Base-by-base conservation (phyloP, 2,329 filamentous ascomycete species). In the Talaromyces pinophilus region DNA sequence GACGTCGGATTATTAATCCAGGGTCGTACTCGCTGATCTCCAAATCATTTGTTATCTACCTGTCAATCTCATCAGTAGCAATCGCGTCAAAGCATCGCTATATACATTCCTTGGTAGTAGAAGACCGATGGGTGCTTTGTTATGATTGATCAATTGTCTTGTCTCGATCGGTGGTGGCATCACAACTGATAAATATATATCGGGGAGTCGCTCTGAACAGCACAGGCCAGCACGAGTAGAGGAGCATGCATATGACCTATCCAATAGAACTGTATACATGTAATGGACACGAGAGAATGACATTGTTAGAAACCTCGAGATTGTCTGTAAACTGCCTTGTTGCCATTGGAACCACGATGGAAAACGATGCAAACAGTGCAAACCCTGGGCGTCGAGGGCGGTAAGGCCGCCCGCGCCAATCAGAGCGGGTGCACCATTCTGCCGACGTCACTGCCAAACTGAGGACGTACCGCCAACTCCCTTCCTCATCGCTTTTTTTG, bases 371-470 rank as follows among this genome's bases (percentile, higher is more conserved):
- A 57, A 57, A 57, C 30, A 7, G 25, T 55, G 52, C 52, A 55
- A 55, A 35, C 54, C n/a, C n/a, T 11, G 7, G 30, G 17, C 33
- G 33, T 30, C 6, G 4, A 6, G 50, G 62, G 62, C 62, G 62
- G 62, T 64, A 19, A 17, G 52, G 1, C 5, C 13, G n/a, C 59
- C 62, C 40, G n/a, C 28, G 19, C 62, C 62, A 59, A 40, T 59
- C 28, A 40, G n/a, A 25, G 15, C 54, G 4, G 3, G 13, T 1
- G 1, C 6, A 6, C 28, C 35, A 57, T 64, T 64, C 62, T 64
- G 62, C 62, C 62, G 22, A 55, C 48, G 61, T 55, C 61, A 63
- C 42, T 63, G 22, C 61, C 61, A 30, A 44, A 42, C 25, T 48
- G 22, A 57, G 40, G 2, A 25, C 25, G 25, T 50, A 55, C 15